A percentile compares a stretch with the other conserved stretches of the same genome.
Conservation (phyloP, 2,329 filamentous ascomycete species). For the Aspergillus tanneri region DNA sequence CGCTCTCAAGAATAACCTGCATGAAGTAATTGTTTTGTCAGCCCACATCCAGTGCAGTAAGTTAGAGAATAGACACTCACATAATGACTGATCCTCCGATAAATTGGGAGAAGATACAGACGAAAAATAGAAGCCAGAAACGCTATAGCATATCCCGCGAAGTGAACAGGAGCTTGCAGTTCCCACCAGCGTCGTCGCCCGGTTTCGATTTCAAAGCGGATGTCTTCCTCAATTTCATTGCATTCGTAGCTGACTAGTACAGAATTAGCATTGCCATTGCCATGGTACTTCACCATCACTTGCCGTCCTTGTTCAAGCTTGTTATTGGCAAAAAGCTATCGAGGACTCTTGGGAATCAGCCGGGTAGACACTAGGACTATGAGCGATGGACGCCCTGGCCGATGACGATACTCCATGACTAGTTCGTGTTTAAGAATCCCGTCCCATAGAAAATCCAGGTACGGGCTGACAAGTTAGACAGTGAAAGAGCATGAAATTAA, state of each 20-base stretch:
- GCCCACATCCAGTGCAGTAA: too few species aligned
- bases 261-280: slow-evolving; percentile 44
- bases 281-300: slow-evolving; percentile 60
- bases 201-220: slow-evolving; percentile 8
- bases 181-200: slow-evolving; percentile 12
- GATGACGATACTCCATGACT: slow-evolving; percentile 59
- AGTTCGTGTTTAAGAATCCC: slow-evolving; percentile 23
- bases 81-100: slow-evolving; percentile 10
- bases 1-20: slow-evolving; percentile 11
- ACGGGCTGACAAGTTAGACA: slow-evolving; percentile 2
- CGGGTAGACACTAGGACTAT: slow-evolving; percentile 53
- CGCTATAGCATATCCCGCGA: slow-evolving; percentile 10
- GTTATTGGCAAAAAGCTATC: slow-evolving; percentile 61
- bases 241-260: slow-evolving; percentile 25
- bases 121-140: slow-evolving; percentile 9
- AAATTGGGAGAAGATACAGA: slow-evolving; percentile 11
- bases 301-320: slow-evolving; percentile 57
- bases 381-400: slow-evolving; percentile 49
- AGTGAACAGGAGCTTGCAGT: slow-evolving; percentile 7
- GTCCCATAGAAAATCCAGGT: slow-evolving; percentile 26
- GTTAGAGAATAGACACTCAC: slow-evolving; percentile 1
- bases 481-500: not conserved
- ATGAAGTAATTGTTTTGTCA: slow-evolving; percentile 8
- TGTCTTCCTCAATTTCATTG: slow-evolving; percentile 21
- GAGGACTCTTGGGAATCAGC: slow-evolving; percentile 61